Conservation (phyloP, 805 yeast species). For the Ogataea ganodermae region DNA sequence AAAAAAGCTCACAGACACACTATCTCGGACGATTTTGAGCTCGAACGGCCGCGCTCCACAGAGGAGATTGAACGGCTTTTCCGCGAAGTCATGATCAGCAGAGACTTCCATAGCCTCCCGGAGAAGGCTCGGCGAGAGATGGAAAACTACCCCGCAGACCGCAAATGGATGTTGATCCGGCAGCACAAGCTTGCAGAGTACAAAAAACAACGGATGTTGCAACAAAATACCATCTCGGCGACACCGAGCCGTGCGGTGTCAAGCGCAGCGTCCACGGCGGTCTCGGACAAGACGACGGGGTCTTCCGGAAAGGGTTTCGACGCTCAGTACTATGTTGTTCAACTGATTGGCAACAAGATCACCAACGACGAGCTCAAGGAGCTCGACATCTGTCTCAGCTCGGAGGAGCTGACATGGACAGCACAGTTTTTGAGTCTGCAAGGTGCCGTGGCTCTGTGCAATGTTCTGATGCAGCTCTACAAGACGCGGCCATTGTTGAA, state of each 20-base stretch:
- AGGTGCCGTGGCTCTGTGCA: constrained; percentile 86
- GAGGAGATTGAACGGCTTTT: constrained; percentile 73
- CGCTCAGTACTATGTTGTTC: constrained; percentile 80
- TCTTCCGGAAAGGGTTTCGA: constrained; percentile 28
- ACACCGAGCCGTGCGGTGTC: constrained; percentile 12
- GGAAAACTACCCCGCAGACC: constrained; percentile 69
- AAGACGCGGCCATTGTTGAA: constrained; percentile 33
- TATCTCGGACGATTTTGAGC: constrained; percentile 40
- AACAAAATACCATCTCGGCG: constrained; percentile 10
- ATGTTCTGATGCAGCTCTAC: constrained; percentile 51
- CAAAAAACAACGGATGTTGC: constrained; percentile 45
- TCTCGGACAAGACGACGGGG: constrained; percentile 16
- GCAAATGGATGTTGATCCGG: constrained; percentile 88
- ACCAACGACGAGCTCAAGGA: constrained; percentile 72
- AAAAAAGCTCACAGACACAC: constrained; percentile 40
- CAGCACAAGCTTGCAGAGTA: constrained; percentile 82
- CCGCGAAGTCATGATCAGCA: constrained; percentile 74
- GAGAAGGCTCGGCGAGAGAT: constrained; percentile 74
- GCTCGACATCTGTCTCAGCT: constrained; percentile 87
- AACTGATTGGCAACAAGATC: constrained; percentile 68
- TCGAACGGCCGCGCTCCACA: constrained; percentile 70
- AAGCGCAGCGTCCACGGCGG: constrained; percentile 7
- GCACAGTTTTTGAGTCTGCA: constrained; percentile 76
- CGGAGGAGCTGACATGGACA: constrained; percentile 82
- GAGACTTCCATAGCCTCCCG: constrained; percentile 69